These are phyloP conservation scores for Schizopora paradoxa DNA, from an alignment of 1,284 basidiomycete genomes.

Conservation along the genomic window DNA sequence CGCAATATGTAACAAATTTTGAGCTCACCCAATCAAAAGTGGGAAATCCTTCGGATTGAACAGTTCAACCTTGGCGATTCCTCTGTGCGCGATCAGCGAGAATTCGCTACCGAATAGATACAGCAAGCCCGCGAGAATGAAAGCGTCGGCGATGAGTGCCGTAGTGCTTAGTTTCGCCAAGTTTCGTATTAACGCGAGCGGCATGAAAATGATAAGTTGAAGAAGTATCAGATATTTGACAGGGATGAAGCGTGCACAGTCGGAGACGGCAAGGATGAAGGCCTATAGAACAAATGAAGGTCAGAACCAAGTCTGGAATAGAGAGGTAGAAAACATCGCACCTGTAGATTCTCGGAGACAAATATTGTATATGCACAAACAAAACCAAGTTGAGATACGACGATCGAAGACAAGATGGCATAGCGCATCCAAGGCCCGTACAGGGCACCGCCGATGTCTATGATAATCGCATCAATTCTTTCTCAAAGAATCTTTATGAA, in stretches of 20 bases:
- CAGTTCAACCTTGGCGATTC: conserved; percentile 77
- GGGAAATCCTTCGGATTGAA: conserved; percentile 92
- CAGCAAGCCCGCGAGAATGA: conserved; percentile 86
- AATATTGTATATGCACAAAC: conserved; percentile 93
- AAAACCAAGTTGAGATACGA: conserved; percentile 88
- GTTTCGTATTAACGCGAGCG: conserved; percentile 82
- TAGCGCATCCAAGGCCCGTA: conserved; percentile 94
- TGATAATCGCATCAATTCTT: conserved; percentile 2
- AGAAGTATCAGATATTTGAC: conserved; percentile 79
- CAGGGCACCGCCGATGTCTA: conserved; percentile 89
- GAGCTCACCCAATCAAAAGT: conserved; percentile 79
- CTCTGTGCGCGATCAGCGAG: conserved; percentile 55
- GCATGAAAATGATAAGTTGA: conserved; percentile 84
- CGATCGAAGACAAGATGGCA: conserved; percentile 83
- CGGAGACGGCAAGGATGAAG: conserved; percentile 81
- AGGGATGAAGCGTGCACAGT: conserved; percentile 69
- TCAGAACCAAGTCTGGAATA: conserved; percentile 7
- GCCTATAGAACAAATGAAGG: conserved; percentile 41
- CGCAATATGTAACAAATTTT: neutral
- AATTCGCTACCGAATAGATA: conserved; percentile 86
- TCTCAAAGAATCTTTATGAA: neutral
- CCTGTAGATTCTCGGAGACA: conserved; percentile 87
- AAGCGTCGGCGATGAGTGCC: conserved; percentile 90
- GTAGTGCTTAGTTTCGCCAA: conserved; percentile 90
- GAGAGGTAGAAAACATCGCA: conserved; percentile 19